phyloP scores from a whole-genome alignment of 331 rosid species.

The Telfairia occidentalis region DNA sequence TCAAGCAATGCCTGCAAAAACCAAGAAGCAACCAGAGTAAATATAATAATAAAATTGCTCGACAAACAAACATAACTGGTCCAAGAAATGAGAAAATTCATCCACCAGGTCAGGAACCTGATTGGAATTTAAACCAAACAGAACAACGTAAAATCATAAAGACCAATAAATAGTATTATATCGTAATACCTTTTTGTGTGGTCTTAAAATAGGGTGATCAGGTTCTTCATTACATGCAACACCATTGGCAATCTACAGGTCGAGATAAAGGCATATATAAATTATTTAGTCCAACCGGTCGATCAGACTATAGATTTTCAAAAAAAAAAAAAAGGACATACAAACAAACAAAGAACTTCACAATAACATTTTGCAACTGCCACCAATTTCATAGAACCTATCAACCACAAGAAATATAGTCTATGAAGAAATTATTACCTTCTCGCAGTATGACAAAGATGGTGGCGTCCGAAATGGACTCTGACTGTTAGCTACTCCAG shows the following conservation, averaged over 20 bases:
- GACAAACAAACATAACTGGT: neutral
- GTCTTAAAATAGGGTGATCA: slow-evolving; percentile 40
- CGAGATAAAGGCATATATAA: slow-evolving; percentile 21
- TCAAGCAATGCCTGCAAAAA: slow-evolving; percentile 71
- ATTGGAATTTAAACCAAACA: neutral
- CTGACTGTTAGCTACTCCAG: slow-evolving; percentile 24
- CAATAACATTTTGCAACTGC: no score
- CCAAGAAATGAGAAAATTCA: neutral
- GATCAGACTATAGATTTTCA: neutral
- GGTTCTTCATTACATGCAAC: slow-evolving; percentile 29
- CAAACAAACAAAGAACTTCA: no score
- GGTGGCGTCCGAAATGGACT: slow-evolving; percentile 94
- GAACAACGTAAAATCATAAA: neutral
- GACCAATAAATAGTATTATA: neutral
- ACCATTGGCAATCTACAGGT: slow-evolving; percentile 36
- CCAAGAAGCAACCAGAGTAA: neutral
- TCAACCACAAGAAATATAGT: neutral
- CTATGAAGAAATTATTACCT: slow-evolving; percentile 34
- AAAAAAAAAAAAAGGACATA: neutral
- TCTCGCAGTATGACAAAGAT: slow-evolving; percentile 52
- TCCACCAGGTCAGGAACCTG: neutral
- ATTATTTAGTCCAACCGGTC: neutral
- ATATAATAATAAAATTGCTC: neutral
- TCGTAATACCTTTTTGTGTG: slow-evolving; percentile 61
- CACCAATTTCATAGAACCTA: neutral